Evolutionary conservation across 768 basidiomycete species (phyloP).

Genomic region (Rhizopogon vulgaris): DNA sequence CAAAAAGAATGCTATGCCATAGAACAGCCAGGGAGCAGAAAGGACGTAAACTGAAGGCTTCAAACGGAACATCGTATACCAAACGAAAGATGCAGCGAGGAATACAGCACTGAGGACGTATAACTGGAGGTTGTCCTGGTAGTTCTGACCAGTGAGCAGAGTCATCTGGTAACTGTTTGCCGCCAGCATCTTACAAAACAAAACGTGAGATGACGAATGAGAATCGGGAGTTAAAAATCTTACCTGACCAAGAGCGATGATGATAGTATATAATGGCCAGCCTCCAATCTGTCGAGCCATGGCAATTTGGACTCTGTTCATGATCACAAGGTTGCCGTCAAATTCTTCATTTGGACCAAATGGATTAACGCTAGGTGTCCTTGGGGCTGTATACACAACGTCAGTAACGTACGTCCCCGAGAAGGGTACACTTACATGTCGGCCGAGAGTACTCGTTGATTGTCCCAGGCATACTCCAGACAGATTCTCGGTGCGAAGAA

Average conservation of each 20-base stretch:
- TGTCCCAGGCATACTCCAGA: slow-evolving; percentile 65
- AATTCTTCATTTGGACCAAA: slow-evolving; percentile 43
- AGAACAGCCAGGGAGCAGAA: slow-evolving; percentile 87
- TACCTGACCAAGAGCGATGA: slow-evolving; percentile 81
- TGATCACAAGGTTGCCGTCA: slow-evolving; percentile 62
- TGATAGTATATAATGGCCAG: slow-evolving; percentile 90
- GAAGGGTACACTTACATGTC: slow-evolving; percentile 47
- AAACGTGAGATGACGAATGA: slow-evolving; percentile 1
- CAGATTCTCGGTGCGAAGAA: slow-evolving; percentile 74
- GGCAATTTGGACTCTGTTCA: slow-evolving; percentile 81
- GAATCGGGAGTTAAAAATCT: slow-evolving; percentile 10
- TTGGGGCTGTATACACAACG: slow-evolving; percentile 19
- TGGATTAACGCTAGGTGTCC: slow-evolving; percentile 46
- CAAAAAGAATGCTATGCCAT: slow-evolving; percentile 84
- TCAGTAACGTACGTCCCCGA: slow-evolving; percentile 4
- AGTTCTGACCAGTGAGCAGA: slow-evolving; percentile 80
- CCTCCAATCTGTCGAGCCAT: slow-evolving; percentile 74
- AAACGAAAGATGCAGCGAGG: slow-evolving; percentile 76
- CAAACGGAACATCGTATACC: slow-evolving; percentile 86
- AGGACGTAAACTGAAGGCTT: slow-evolving; percentile 87
- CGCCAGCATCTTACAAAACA: slow-evolving; percentile 57
- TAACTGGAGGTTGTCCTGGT: slow-evolving; percentile 71
- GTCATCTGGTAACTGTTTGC: slow-evolving; percentile 96
- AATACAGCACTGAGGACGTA: slow-evolving; percentile 91
- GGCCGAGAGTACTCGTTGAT: slow-evolving; percentile 66